A percentile compares a stretch with the other conserved stretches of the same genome.
Conservation (phyloP, 352 stramenopile genomes). For the Aphanomyces invadans region DNA sequence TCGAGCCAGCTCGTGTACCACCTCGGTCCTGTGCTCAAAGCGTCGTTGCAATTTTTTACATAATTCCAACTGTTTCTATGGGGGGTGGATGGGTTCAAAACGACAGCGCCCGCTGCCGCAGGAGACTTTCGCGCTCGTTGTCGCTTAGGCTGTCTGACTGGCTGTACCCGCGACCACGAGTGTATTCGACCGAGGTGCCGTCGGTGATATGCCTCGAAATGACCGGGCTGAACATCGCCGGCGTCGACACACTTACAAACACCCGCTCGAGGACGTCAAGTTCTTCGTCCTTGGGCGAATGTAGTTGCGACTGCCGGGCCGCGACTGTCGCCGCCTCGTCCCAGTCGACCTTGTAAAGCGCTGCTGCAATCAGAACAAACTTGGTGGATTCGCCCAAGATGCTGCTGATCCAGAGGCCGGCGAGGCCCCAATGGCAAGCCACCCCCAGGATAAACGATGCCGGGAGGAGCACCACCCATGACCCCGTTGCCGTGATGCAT, state of each 20-base stretch:
- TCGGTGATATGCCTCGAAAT: conserved; percentile 10
- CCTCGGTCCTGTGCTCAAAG: conserved; percentile 11
- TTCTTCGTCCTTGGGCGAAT: conserved; percentile 21
- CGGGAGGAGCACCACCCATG: conserved; percentile 20
- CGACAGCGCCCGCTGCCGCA: conserved; percentile 4
- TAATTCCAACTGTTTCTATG: too few relatives aligned
- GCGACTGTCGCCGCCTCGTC: conserved; percentile 45
- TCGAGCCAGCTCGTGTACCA: conserved; percentile 11
- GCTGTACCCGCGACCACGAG: neutral
- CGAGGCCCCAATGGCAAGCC: neutral
- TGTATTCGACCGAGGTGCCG: neutral
- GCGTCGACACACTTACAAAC: conserved; percentile 7
- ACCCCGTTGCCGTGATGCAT: conserved; percentile 19
- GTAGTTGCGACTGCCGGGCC: conserved; percentile 43
- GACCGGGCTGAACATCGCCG: conserved; percentile 20
- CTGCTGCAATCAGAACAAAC: conserved; percentile 13
- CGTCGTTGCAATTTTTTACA: conserved; percentile 21
- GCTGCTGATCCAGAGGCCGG: conserved; percentile 20
- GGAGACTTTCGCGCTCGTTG: neutral
- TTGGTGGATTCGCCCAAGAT: conserved; percentile 17
- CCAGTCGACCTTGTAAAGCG: conserved; percentile 59
- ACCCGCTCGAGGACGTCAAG: conserved; percentile 7
- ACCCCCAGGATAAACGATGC: conserved; percentile 11
- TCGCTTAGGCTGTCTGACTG: neutral
- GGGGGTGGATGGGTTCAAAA: conserved; percentile 12